phyloP scores from a whole-genome alignment of 345 rosid genomes.

The Balakata baccata region DNA sequence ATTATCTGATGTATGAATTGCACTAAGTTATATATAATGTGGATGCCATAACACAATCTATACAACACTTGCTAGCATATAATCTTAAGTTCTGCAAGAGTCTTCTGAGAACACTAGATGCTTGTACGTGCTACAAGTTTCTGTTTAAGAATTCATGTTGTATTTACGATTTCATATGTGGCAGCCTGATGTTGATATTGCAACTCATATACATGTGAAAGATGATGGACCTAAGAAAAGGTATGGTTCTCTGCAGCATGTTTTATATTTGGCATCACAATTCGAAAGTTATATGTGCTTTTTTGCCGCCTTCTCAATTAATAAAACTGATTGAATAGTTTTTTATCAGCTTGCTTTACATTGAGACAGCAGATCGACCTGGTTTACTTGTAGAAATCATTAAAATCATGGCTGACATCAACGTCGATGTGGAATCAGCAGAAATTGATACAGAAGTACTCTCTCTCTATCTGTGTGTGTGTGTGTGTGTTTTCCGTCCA shows the following conservation, averaged over 20 bases:
- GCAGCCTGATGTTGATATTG: conserved; percentile 89
- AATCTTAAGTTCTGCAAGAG: not conserved
- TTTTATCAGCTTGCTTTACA: conserved; percentile 64
- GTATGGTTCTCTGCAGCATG: conserved; percentile 34
- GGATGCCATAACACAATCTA: not conserved
- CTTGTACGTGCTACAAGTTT: not conserved
- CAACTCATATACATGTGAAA: conserved; percentile 68
- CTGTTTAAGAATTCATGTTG: not conserved
- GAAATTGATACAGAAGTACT: conserved; percentile 90
- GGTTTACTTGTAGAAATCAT: conserved; percentile 90
- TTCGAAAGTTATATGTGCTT: not conserved
- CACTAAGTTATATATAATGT: no score
- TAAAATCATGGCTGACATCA: conserved; percentile 71
- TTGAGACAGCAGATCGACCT: conserved; percentile 95
- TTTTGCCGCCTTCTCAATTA: not conserved
- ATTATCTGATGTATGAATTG: no score
- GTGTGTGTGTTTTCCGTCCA: not conserved
- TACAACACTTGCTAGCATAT: not conserved
- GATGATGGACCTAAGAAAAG: conserved; percentile 89
- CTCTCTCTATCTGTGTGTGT: conserved; percentile 2
- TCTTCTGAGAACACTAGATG: not conserved
- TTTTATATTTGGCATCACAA: not conserved
- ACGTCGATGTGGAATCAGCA: conserved; percentile 83
- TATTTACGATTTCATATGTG: conserved; percentile 16
- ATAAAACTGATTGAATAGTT: conserved; percentile 1